Conservation (phyloP, 1,284 basidiomycete species). For the Ustilago crameri region DNA sequence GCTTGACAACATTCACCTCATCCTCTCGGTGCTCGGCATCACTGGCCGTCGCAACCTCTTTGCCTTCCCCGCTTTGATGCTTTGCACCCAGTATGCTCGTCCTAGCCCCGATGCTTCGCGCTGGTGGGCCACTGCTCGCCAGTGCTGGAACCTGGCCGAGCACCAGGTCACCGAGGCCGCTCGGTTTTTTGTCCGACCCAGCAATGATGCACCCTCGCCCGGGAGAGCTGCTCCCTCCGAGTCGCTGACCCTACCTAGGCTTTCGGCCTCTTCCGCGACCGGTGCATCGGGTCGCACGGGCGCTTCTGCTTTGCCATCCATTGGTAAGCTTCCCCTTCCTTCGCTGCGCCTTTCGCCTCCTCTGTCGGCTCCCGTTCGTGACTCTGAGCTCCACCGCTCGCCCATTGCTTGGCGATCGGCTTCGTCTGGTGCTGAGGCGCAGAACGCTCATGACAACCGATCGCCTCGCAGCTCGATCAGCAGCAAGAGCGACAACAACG, state of each 20-base stretch:
- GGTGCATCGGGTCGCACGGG: slow-evolving; percentile 12
- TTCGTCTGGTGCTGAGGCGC: slow-evolving; percentile 3
- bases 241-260: slow-evolving; percentile 39
- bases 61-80: slow-evolving; percentile 46
- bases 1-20: slow-evolving; percentile 48
- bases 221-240: slow-evolving; percentile 6
- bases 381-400: slow-evolving; percentile 16
- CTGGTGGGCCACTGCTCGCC: slow-evolving; percentile 47
- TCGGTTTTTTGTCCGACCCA: slow-evolving; percentile 45
- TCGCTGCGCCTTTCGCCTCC: slow-evolving; percentile 43
- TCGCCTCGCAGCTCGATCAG: slow-evolving; percentile 35
- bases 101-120: slow-evolving; percentile 37
- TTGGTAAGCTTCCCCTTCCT: slow-evolving; percentile 34
- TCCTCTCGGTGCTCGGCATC: slow-evolving; percentile 45
- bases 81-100: slow-evolving; percentile 47
- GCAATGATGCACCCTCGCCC: slow-evolving; percentile 42
- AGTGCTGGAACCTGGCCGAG: slow-evolving; percentile 50
- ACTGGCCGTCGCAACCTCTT: slow-evolving; percentile 47
- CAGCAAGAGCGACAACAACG: slow-evolving; percentile 32
- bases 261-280: slow-evolving; percentile 25
- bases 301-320: slow-evolving; percentile 28
- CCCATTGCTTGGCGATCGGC: slow-evolving; percentile 22
- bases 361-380: slow-evolving; percentile 12
- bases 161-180: slow-evolving; percentile 38
- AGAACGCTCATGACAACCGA: slow-evolving; percentile 21